Conservation (phyloP, 2,329 filamentous ascomycete species). For the Neophaeococcomyces aloes region DNA sequence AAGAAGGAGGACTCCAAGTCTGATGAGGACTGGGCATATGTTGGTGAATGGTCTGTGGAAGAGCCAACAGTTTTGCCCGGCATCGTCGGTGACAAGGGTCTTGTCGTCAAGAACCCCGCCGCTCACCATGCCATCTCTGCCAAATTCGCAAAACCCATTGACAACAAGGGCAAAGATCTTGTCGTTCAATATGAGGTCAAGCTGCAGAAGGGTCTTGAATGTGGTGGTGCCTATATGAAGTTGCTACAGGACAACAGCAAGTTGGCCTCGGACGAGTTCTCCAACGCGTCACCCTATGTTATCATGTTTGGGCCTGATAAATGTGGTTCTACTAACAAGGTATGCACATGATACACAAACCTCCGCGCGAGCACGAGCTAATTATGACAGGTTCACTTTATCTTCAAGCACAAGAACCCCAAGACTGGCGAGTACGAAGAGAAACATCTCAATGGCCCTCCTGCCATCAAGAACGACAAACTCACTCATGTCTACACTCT, state of each 20-base stretch:
- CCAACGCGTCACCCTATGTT: constrained; percentile 91
- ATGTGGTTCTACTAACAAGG: constrained; percentile 98
- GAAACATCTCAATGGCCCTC: constrained; percentile 86
- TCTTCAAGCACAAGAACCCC: constrained; percentile 99
- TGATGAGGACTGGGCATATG: constrained; percentile 89
- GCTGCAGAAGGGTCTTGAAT: constrained; percentile 93
- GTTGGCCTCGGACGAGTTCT: constrained; percentile 95
- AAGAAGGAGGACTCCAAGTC: constrained; percentile 84
- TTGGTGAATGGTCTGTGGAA: constrained; percentile 94
- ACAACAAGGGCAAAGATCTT: constrained; percentile 93
- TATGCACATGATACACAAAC: constrained; percentile 29
- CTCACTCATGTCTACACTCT: constrained; percentile 91
- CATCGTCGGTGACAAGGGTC: constrained; percentile 87
- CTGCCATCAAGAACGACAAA: constrained; percentile 81
- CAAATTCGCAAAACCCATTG: constrained; percentile 92
- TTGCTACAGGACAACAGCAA: constrained; percentile 95
- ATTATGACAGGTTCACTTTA: constrained; percentile 59
- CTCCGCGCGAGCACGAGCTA: neutral
- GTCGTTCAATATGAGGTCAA: constrained; percentile 99
- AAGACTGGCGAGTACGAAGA: constrained; percentile 99
- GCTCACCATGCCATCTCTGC: constrained; percentile 98
- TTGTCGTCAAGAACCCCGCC: constrained; percentile 95
- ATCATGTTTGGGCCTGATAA: constrained; percentile 99
- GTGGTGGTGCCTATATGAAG: constrained; percentile 98
- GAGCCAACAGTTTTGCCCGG: constrained; percentile 85